Conservation (phyloP, 495 filamentous ascomycete species). For the Cercophora scortea region DNA sequence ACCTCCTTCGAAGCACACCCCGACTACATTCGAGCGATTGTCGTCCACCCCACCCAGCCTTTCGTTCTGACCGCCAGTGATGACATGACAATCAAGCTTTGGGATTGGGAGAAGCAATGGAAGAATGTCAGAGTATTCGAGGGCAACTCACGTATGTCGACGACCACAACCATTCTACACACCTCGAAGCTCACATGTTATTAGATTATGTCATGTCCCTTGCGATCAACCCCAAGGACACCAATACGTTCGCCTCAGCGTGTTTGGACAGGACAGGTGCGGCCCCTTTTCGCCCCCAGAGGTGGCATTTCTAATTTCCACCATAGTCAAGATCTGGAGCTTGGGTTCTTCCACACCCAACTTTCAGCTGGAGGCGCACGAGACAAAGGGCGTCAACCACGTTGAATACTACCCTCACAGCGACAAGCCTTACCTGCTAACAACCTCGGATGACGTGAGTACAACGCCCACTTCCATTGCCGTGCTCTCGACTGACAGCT, state of each 20-base stretch:
- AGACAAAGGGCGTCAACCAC: conserved; percentile 96
- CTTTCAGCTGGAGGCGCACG: conserved; percentile 93
- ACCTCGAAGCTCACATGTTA: conserved; percentile 4
- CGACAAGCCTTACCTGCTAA: conserved; percentile 95
- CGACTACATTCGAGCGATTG: conserved; percentile 97
- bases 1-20: conserved; percentile 97
- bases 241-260: conserved; percentile 93
- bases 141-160: conserved; percentile 66
- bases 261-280: conserved; percentile 95
- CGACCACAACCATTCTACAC: too few species aligned
- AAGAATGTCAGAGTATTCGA: conserved; percentile 98
- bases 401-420: conserved; percentile 96
- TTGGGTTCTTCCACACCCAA: conserved; percentile 84
- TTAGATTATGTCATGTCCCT: conserved; percentile 77
- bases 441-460: conserved; percentile 76
- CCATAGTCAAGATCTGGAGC: conserved; percentile 88
- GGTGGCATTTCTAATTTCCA: neutral
- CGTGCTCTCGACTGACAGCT: neutral
- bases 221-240: conserved; percentile 98
- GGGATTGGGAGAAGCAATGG: conserved; percentile 99
- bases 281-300: too few species aligned
- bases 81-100: conserved; percentile 99
- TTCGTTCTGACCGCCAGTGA: conserved; percentile 95
- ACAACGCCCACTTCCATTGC: too few species aligned
- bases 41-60: conserved; percentile 91